Evolutionary conservation across 176 grass and related monocot genomes (phyloP).

Genomic region (Thalia dealbata): DNA sequence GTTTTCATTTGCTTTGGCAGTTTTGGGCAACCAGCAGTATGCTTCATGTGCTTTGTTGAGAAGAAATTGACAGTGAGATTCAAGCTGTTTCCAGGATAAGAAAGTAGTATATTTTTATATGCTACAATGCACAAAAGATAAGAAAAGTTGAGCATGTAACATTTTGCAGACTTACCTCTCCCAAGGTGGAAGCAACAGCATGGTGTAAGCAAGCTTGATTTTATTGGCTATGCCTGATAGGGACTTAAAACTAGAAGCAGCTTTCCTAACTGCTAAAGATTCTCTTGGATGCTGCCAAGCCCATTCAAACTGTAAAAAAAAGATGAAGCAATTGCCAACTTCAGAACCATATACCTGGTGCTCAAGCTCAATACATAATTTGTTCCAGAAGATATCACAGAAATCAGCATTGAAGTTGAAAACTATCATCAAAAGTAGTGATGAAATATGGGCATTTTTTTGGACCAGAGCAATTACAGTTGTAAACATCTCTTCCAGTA

Average conservation of each 20-base stretch:
- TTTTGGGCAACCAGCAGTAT: slow-evolving; percentile 40
- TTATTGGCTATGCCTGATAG: slow-evolving; percentile 66
- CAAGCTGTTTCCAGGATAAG: slow-evolving; percentile 38
- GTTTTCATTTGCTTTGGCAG: slow-evolving; percentile 68
- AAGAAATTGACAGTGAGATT: slow-evolving; percentile 90
- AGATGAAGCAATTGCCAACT: background rate
- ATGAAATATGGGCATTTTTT: no score
- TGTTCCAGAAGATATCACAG: background rate
- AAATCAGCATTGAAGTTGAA: no score
- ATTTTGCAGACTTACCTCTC: slow-evolving; percentile 41
- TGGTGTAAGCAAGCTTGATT: slow-evolving; percentile 84
- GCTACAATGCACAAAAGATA: background rate
- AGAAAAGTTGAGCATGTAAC: background rate
- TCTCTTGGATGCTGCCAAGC: slow-evolving; percentile 87
- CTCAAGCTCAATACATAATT: background rate
- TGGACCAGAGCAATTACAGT: no score
- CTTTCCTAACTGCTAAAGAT: slow-evolving; percentile 78
- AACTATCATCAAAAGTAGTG: no score
- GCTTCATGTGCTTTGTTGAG: slow-evolving; percentile 65
- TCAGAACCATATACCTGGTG: background rate
- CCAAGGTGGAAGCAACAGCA: slow-evolving; percentile 85
- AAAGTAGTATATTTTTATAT: background rate
- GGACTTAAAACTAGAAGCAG: slow-evolving; percentile 67
- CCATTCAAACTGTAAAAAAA: slow-evolving; percentile 67
- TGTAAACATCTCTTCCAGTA: no score